Base-by-base conservation (phyloP, 2,329 filamentous ascomycete genomes). In the Trichophyton verrucosum region DNA sequence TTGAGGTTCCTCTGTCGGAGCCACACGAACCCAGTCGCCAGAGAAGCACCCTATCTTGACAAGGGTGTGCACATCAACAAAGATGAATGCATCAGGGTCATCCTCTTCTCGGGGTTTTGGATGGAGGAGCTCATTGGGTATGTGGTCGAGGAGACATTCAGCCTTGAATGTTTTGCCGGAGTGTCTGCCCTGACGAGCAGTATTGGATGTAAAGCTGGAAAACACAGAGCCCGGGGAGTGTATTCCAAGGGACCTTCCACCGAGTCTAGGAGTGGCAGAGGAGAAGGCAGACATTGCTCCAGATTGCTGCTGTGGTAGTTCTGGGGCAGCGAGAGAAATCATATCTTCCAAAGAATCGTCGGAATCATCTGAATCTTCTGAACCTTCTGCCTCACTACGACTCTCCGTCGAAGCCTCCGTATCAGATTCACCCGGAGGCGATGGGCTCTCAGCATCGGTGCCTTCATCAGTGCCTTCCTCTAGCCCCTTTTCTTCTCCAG, bases 21-120 rank as follows among this genome's bases (percentile, higher is more conserved):
- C 90, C 9, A 96, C 79, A 22, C 87, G 86, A 9, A 96, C 90
- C 94, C 94, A 99, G 70, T 99, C 94, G 33, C 94, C 94, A 0
- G 92, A 97, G 71, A 99, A 99, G 73, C 92, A 97, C 15, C 92
- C 91, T 60, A 99, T 87, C 66, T 91, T 91, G 13, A 89, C 87
- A 20, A 99, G 75, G 1, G 89, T 89, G 61, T 84, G 86, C 6
- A 95, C 87, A 67, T 96, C 91, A 3, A 99, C 91, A 68, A 92
- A 99, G 1, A 97, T 82, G 56, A 94, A 85, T 1, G 89, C 86
- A 66, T 87, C 84, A 67, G 95, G 87, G 65, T 96, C 91, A 63
- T 99, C 94, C 63, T 96, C 91, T 27, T 85, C 82, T 0, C 80
- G 73, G 1, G 94, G 92, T 66, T 88, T 91, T 0, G 94, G 94